Evolutionary conservation across 2,329 filamentous ascomycete genomes (phyloP).

Genomic region (Thermothelomyces thermophilus): DNA sequence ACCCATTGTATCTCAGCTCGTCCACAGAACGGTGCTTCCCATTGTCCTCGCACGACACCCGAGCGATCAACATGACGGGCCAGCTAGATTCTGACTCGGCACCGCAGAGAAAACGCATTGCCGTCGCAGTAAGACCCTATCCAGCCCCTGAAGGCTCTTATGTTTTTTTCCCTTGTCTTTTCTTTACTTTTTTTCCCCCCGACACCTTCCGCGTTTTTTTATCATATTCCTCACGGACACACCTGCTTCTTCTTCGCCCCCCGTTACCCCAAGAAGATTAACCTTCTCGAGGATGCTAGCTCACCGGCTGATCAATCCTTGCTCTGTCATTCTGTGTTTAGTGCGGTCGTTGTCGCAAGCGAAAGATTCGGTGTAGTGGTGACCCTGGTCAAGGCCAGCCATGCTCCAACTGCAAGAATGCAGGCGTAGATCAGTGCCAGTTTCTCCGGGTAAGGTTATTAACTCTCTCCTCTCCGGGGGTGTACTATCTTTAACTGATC

Average conservation of each 20-base stretch:
- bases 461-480: no score
- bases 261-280: neutral
- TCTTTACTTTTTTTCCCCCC: neutral
- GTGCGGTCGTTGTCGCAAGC: conserved; percentile 84
- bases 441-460: conserved; percentile 67
- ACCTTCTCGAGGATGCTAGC: neutral
- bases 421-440: conserved; percentile 64
- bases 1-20: conserved; percentile 33
- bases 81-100: conserved; percentile 35
- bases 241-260: no score
- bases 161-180: conserved; percentile 1
- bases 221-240: conserved; percentile 2
- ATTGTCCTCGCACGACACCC: conserved; percentile 32
- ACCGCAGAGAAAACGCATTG: conserved; percentile 50
- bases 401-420: conserved; percentile 77
- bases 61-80: conserved; percentile 36
- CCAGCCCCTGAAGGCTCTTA: neutral
- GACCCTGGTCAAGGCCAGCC: conserved; percentile 67
- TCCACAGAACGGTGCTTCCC: conserved; percentile 35
- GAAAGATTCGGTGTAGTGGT: conserved; percentile 92
- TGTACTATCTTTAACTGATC: no score
- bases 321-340: conserved; percentile 33
- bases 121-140: conserved; percentile 48
- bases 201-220: no score
- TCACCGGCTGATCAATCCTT: conserved; percentile 8